Percentiles rank a stretch among this genome's conserved stretches.
phyloP scores from a whole-genome alignment of 1,139 yeast species.

The Meyerozyma smithsonii region DNA sequence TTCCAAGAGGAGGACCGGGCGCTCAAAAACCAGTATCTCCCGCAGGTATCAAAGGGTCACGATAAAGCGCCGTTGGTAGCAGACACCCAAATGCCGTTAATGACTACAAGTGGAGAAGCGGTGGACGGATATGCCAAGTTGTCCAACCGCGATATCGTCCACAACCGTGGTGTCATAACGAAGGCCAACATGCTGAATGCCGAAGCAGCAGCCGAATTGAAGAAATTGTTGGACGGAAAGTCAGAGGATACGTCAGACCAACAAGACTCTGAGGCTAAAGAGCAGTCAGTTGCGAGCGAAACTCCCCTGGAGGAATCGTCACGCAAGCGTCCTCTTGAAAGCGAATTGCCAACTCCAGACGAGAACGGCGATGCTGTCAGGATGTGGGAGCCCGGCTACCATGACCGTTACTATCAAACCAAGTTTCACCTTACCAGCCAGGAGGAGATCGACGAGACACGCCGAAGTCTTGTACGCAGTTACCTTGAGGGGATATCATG shows the following conservation, averaged over 20 bases:
- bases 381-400: slow-evolving; percentile 85
- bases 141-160: slow-evolving; percentile 69
- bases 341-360: slow-evolving; percentile 8
- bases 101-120: slow-evolving; percentile 63
- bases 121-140: slow-evolving; percentile 63
- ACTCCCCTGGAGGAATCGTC: slow-evolving; percentile 18
- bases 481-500: slow-evolving; percentile 95
- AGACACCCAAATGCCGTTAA: slow-evolving; percentile 69
- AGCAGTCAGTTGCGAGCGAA: slow-evolving; percentile 10
- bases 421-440: slow-evolving; percentile 61
- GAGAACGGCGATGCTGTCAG: slow-evolving; percentile 57
- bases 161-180: slow-evolving; percentile 60
- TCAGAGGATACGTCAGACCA: slow-evolving; percentile 13
- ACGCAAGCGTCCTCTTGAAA: slow-evolving; percentile 7
- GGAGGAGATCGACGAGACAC: slow-evolving; percentile 52
- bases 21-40: slow-evolving; percentile 29
- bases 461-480: slow-evolving; percentile 59
- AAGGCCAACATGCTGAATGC: slow-evolving; percentile 73
- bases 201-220: slow-evolving; percentile 64
- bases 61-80: slow-evolving; percentile 76
- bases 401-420: slow-evolving; percentile 69
- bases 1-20: slow-evolving; percentile 40
- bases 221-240: slow-evolving; percentile 34
- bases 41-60: slow-evolving; percentile 52
- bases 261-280: slow-evolving; percentile 8